Evolutionary conservation across 352 stramenopile genomes (phyloP).

Genomic region (Phytopythium montanum): DNA sequence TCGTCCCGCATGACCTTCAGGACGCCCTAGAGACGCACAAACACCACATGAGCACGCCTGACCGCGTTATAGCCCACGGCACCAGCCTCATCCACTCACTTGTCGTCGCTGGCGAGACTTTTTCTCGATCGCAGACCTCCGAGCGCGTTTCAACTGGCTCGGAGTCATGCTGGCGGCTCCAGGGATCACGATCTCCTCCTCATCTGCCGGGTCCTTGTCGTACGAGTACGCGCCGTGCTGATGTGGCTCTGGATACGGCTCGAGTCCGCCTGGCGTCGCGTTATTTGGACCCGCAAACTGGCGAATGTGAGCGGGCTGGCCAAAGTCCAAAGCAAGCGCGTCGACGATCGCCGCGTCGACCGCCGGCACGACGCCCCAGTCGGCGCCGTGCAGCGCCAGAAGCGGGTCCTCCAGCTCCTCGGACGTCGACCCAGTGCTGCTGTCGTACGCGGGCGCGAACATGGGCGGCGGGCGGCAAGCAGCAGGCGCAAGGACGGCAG

Average conservation of each 20-base stretch:
- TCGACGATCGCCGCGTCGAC: neutral
- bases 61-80: neutral
- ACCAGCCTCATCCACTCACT: neutral
- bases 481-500: neutral
- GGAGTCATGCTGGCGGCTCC: slow-evolving; percentile 5
- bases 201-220: neutral
- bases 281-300: neutral
- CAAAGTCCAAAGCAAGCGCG: neutral
- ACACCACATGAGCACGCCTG: neutral
- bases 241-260: neutral
- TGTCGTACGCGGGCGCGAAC: slow-evolving; percentile 4
- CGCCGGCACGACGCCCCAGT: neutral
- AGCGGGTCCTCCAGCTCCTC: slow-evolving; percentile 6
- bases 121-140: slow-evolving; percentile 61
- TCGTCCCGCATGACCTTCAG: slow-evolving; percentile 45
- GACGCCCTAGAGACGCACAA: slow-evolving; percentile 11
- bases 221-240: neutral
- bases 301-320: neutral
- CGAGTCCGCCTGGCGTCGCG: neutral
- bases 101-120: slow-evolving; percentile 42
- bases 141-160: slow-evolving; percentile 27
- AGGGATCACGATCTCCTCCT: neutral
- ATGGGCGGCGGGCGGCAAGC: neutral
- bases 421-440: slow-evolving; percentile 4
- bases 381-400: neutral